A percentile compares a stretch with the other conserved stretches of the same genome.
Evolutionary conservation across 164 flowering plant genomes (phyloP).

Genomic region (Magnolia officinalis): DNA sequence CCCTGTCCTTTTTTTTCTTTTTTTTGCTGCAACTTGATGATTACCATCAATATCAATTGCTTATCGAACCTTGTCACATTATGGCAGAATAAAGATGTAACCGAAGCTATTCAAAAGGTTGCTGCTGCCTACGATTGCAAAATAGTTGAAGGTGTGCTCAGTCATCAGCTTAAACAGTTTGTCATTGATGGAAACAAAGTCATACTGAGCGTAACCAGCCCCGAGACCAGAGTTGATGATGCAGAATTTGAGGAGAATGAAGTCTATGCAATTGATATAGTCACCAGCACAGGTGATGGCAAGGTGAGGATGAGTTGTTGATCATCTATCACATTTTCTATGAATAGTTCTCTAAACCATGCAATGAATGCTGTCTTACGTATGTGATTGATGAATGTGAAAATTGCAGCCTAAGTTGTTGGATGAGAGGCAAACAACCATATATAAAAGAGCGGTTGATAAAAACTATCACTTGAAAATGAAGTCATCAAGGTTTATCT

Average conservation of each 20-base stretch:
- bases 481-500: constrained; percentile 93
- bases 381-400: background rate
- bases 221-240: constrained; percentile 89
- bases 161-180: constrained; percentile 86
- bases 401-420: constrained; percentile 75
- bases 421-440: constrained; percentile 91
- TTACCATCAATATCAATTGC: background rate
- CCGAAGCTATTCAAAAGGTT: constrained; percentile 96
- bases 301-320: constrained; percentile 46
- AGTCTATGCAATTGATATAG: constrained; percentile 83
- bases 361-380: background rate
- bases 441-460: constrained; percentile 91
- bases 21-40: background rate
- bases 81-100: constrained; percentile 83
- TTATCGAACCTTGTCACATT: background rate
- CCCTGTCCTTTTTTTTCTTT: too few relatives aligned
- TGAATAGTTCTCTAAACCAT: background rate
- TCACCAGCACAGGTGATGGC: constrained; percentile 96
- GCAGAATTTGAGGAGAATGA: constrained; percentile 96
- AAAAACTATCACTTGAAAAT: constrained; percentile 87
- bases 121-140: constrained; percentile 98
- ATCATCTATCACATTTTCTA: background rate
- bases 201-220: constrained; percentile 60
- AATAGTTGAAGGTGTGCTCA: constrained; percentile 91
- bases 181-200: constrained; percentile 97